A percentile compares a stretch with the other conserved stretches of the same genome.
phyloP scores from a whole-genome alignment of 2,329 filamentous ascomycete species.

The Fusarium piperis region DNA sequence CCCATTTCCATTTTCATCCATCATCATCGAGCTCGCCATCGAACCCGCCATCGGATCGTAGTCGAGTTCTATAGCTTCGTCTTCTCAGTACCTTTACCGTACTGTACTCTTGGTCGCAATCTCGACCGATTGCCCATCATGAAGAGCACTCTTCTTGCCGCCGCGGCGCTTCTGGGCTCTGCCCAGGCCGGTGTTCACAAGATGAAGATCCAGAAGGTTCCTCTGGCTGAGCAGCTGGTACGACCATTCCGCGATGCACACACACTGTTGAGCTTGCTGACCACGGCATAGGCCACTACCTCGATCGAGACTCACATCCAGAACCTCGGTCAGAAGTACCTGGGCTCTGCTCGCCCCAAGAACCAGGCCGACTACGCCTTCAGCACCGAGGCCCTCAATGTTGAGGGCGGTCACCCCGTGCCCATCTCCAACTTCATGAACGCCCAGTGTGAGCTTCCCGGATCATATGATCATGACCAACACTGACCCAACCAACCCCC shows the following conservation, averaged over 20 bases:
- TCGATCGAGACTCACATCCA: conserved; percentile 84
- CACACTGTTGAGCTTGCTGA: conserved; percentile 18
- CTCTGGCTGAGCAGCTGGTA: conserved; percentile 91
- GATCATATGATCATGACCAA: background rate
- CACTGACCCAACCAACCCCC: conserved; percentile 23
- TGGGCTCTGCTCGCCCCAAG: conserved; percentile 75
- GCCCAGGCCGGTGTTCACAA: conserved; percentile 90
- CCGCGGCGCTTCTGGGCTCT: conserved; percentile 82
- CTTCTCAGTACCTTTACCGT: background rate
- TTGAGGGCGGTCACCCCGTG: conserved; percentile 78
- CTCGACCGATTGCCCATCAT: conserved; percentile 63
- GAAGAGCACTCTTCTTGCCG: conserved; percentile 86
- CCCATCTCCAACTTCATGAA: conserved; percentile 98
- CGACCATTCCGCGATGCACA: conserved; percentile 48
- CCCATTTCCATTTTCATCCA: conserved; percentile 11
- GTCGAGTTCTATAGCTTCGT: conserved; percentile 13
- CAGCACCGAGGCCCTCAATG: conserved; percentile 74
- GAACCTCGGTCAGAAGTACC: conserved; percentile 94
- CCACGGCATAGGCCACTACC: conserved; percentile 69
- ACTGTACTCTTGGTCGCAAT: conserved; percentile 15
- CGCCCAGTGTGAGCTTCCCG: conserved; percentile 82
- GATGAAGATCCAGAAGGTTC: conserved; percentile 97
- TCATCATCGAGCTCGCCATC: conserved; percentile 13
- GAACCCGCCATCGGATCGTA: conserved; percentile 19
- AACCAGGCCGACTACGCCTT: conserved; percentile 80